phyloP scores from a whole-genome alignment of 1,139 yeast genomes.

The Suhomyces yuchorum region DNA sequence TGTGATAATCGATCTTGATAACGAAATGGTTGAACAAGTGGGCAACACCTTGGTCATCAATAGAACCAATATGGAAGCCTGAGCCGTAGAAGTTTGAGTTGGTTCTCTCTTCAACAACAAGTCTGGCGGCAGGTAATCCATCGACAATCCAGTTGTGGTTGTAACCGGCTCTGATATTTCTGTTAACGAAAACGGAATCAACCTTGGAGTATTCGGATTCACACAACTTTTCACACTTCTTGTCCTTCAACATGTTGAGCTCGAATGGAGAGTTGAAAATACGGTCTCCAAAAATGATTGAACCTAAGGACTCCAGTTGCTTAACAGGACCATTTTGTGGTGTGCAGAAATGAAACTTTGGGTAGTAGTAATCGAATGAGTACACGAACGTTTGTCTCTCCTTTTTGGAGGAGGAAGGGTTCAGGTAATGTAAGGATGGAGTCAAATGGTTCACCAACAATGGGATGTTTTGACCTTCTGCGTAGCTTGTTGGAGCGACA shows the following conservation, averaged over 20 bases:
- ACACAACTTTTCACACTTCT: slow-evolving; percentile 69
- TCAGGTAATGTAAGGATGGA: slow-evolving; percentile 62
- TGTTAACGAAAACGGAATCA: slow-evolving; percentile 74
- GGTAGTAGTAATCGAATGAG: slow-evolving; percentile 84
- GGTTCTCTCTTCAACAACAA: slow-evolving; percentile 58
- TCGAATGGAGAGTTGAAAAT: slow-evolving; percentile 90
- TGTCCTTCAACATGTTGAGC: slow-evolving; percentile 72
- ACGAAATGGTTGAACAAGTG: slow-evolving; percentile 80
- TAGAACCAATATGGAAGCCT: slow-evolving; percentile 78
- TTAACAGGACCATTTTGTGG: slow-evolving; percentile 71
- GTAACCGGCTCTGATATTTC: slow-evolving; percentile 79
- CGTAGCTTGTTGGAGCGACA: slow-evolving; percentile 89
- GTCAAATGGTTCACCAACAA: slow-evolving; percentile 87
- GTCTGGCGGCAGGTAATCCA: slow-evolving; percentile 88
- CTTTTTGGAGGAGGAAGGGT: slow-evolving; percentile 28
- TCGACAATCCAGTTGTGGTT: slow-evolving; percentile 92
- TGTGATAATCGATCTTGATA: slow-evolving; percentile 78
- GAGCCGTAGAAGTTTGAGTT: slow-evolving; percentile 65
- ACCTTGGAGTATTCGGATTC: slow-evolving; percentile 53
- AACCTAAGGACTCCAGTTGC: slow-evolving; percentile 89
- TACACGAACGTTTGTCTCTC: slow-evolving; percentile 58
- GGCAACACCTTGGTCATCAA: slow-evolving; percentile 49
- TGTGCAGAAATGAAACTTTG: slow-evolving; percentile 78
- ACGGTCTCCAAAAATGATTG: slow-evolving; percentile 92
- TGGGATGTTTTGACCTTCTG: slow-evolving; percentile 70